Conservation (phyloP, 2,329 filamentous ascomycete genomes). For the Xylariales sp. region DNA sequence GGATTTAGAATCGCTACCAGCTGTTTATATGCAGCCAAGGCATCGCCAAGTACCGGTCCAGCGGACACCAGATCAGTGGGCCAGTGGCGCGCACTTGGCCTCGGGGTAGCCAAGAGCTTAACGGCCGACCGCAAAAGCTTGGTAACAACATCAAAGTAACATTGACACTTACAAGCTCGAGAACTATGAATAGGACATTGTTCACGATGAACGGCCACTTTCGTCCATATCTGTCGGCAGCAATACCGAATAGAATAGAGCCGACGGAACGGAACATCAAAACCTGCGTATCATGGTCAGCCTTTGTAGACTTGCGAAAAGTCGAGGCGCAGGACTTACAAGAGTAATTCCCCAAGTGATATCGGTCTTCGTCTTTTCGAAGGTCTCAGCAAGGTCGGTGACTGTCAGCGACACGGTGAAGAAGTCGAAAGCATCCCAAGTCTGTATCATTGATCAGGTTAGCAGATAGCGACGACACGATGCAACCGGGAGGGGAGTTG, state of each 20-base stretch:
- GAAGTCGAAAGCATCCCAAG: slow-evolving; percentile 63
- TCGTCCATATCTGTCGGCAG: slow-evolving; percentile 51
- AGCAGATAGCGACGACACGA: too few relatives aligned
- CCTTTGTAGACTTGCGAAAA: too few relatives aligned
- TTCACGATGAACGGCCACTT: slow-evolving; percentile 74
- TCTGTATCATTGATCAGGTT: too few relatives aligned
- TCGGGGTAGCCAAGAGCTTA: not conserved
- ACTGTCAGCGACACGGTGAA: slow-evolving; percentile 60
- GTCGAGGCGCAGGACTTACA: slow-evolving; percentile 22
- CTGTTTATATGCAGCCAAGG: slow-evolving; percentile 21
- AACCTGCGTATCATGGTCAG: too few relatives aligned
- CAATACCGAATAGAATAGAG: slow-evolving; percentile 49
- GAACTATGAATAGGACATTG: slow-evolving; percentile 65
- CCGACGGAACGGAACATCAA: slow-evolving; percentile 57
- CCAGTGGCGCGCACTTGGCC: too few relatives aligned
- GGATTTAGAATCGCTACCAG: slow-evolving; percentile 17
- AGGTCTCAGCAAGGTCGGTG: slow-evolving; percentile 46
- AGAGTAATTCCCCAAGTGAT: slow-evolving; percentile 63
- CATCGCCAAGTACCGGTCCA: slow-evolving; percentile 18
- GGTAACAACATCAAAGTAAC: not conserved
- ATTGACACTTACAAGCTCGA: slow-evolving; percentile 57
- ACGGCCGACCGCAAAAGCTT: slow-evolving; percentile 3
- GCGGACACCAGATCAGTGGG: too few relatives aligned
- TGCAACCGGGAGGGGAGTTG: too few relatives aligned
- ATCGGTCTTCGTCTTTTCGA: slow-evolving; percentile 49